Evolutionary conservation across 257 asterid species (phyloP).

Genomic region (Solanum stenotomum): DNA sequence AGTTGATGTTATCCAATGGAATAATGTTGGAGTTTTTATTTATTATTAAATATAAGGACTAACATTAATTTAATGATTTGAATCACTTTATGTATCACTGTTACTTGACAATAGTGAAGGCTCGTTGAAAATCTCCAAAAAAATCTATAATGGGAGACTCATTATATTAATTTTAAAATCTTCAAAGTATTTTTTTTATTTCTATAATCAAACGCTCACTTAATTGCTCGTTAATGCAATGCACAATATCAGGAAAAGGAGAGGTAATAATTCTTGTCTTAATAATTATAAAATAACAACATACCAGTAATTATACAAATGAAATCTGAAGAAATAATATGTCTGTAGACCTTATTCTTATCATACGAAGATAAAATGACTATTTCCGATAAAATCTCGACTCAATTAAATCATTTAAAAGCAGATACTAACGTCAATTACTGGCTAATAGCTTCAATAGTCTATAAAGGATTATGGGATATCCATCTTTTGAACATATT

Average conservation of each 20-base stretch:
- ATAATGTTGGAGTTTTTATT: neutral
- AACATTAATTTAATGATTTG: no score
- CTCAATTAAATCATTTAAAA: neutral
- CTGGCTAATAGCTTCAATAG: neutral
- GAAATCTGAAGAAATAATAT: neutral
- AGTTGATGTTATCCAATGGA: neutral
- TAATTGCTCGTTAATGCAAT: neutral
- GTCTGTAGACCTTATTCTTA: neutral
- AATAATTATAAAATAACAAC: no score
- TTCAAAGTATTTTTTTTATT: no score
- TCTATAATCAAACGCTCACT: neutral
- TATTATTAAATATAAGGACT: neutral
- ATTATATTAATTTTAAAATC: no score
- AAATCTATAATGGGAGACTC: neutral
- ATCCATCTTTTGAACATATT: slow-evolving; percentile 44
- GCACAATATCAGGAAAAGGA: neutral
- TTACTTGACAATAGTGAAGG: neutral
- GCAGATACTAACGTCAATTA: neutral
- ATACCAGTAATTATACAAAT: no score
- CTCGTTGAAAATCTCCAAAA: no score
- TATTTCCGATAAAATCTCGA: neutral
- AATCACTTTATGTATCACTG: neutral
- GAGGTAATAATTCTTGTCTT: neutral
- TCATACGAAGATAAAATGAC: neutral
- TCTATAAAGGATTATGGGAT: slow-evolving; percentile 19